Evolutionary conservation across 176 grass and related monocot species (phyloP).

Genomic region (Oryza nivara): DNA sequence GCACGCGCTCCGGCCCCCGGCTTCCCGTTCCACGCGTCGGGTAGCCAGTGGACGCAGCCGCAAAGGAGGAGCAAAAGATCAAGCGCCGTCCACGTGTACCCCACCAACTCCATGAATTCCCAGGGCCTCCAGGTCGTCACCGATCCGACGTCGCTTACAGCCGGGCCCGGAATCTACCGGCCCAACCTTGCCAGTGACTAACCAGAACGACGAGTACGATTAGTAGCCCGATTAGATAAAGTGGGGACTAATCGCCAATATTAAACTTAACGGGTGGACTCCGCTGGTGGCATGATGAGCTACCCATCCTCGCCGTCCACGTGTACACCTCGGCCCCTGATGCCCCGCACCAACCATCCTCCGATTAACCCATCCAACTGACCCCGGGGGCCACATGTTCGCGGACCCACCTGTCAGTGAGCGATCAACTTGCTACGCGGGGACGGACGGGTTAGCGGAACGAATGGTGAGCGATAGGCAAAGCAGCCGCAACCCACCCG

Average conservation of each 20-base stretch:
- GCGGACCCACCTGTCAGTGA: neutral
- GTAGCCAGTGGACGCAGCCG: neutral
- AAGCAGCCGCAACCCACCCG: slow-evolving; percentile 29
- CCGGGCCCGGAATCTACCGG: accelerated
- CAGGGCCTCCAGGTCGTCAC: accelerated
- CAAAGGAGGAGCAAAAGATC: slow-evolving; percentile 29
- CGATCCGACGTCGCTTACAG: accelerated
- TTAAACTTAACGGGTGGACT: slow-evolving; percentile 56
- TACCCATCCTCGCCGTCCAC: slow-evolving; percentile 57
- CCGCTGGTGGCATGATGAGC: slow-evolving; percentile 45
- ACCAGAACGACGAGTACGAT: neutral
- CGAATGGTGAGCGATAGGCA: slow-evolving; percentile 13
- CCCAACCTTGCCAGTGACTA: slow-evolving; percentile 1
- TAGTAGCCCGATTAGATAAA: slow-evolving; percentile 15
- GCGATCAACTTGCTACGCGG: accelerated
- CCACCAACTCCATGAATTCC: slow-evolving; percentile 36
- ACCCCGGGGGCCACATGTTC: accelerated
- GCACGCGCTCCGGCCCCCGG: neutral
- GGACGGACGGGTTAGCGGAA: neutral
- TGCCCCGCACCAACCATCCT: neutral
- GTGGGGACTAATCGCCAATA: neutral
- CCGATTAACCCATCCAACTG: accelerated
- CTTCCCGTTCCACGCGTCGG: neutral
- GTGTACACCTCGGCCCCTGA: neutral
- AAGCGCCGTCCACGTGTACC: slow-evolving; percentile 43